Evolutionary conservation across 164 flowering plant genomes (phyloP), one percentile per base, ranked within the genome.

Genomic region (Vitis amurensis): DNA sequence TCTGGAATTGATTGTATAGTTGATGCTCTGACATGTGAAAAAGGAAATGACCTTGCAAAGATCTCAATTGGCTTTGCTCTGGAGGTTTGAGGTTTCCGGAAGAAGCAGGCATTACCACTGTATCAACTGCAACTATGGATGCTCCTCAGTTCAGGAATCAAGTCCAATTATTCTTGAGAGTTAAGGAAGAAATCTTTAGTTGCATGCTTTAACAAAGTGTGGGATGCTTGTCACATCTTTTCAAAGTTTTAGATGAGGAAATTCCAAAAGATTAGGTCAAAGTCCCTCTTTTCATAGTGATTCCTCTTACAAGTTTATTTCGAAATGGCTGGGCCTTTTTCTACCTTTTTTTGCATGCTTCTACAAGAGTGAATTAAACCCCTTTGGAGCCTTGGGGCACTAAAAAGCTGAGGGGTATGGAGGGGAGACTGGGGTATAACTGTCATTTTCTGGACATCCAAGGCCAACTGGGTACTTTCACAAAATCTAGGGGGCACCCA

Each of bases 241-340:
- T 66, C 65, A 69, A 62, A 72, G 59, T 59, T 76, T 56, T 49
- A 60, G 68, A 67, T 52, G 59, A 78, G 60, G 70, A 71, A 74
- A 71, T 77, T 66, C 71, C 74, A 37, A 77, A 80, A 74, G 69
- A 77, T 70, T 72, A 68, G 75, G 81, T 75, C 83, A 79, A 82
- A 77, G 70, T 60, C 68, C 58, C 16, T 69, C 73, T 59, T 67
- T 61, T 50, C 59, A 68, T 57, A 7, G 59, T 71, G 80, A 73
- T 82, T 82, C 77, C 77, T 75, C 80, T 77, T 55, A 59, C 69
- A 66, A 69, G 47, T n/a, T 66, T 29, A 61, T 63, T 74, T 74
- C 73, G 56, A 77, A 76, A 72, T 53, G 55, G 59, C 11, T 75
- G 9, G 57, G 30, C 52, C 68, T 71, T 68, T 77, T 75, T 68